Base-by-base conservation (phyloP, 805 yeast species). In the Pichia membranifaciens region DNA sequence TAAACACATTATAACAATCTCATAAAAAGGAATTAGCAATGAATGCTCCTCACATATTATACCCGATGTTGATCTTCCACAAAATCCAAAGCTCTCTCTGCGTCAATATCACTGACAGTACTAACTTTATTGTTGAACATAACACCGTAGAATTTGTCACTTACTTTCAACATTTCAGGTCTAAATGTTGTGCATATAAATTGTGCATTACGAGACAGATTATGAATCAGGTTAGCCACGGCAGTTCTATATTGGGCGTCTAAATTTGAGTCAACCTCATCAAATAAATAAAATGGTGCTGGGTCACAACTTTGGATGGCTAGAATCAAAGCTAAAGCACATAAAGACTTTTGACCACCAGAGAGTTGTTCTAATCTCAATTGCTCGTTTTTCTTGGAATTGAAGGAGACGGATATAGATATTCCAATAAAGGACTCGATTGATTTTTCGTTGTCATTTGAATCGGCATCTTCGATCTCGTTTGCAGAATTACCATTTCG, bases 241-340 rank as follows among this genome's bases (percentile, higher is more conserved):
- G 96, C 79, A 0, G 86, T 76, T 58, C 99, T 76, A 60, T 90
- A 91, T 59, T 87, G 96, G 2, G 95, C 79, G 66, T 93, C 99
- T 52, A 93, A 72, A 56, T 91, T 93, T 4, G 98, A 97, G 68
- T 93, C 99, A 50, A 93, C 84, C 69, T 93, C 99, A 66, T 93
- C 99, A 65, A 93, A 91, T 41, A 93, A 67, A 61, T 93, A 93
- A 64, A 93, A 93, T 42, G 98, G 97, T 8, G 97, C 97, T 10
- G 98, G 98, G 56, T 93, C 98, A 54, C 95, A 87, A 59, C 78
- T 81, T 68, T 93, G 99, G 50, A 91, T 87, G 4, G 99, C 97
- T 49, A 93, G 73, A 54, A 93, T 90, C 43, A 93, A 74, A 0
- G 98, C 90, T 55, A 93, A 81, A 0, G 99, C 98, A 71, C 98